phyloP scores from a whole-genome alignment of 169 alveolate genomes.

The Plasmodium knowlesi region DNA sequence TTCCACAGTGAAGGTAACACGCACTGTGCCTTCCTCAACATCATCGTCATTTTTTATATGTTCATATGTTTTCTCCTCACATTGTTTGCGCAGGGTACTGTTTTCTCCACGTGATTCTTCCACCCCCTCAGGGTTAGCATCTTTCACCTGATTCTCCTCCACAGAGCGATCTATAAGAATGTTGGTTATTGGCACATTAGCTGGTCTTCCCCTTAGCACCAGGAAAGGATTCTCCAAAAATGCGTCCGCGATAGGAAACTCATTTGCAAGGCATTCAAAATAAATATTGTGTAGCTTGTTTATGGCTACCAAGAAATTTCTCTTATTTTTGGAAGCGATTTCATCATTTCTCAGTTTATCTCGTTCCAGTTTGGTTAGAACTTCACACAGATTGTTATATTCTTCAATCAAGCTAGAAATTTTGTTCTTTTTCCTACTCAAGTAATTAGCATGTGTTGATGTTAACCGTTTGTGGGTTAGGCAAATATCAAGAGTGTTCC shows the following conservation, averaged over 20 bases:
- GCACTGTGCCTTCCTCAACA: neutral
- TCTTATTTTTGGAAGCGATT: constrained; percentile 21
- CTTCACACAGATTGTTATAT: constrained; percentile 35
- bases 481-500: neutral
- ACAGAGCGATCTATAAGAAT: neutral
- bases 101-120: neutral
- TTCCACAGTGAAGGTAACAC: constrained; percentile 2
- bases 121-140: neutral
- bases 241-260: neutral
- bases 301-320: constrained; percentile 18
- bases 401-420: neutral
- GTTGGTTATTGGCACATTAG: constrained; percentile 17
- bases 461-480: constrained; percentile 22
- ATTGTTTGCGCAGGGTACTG: neutral
- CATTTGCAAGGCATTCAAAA: constrained; percentile 7
- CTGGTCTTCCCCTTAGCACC: constrained; percentile 6
- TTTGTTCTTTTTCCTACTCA: constrained; percentile 27
- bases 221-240: constrained; percentile 43
- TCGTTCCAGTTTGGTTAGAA: constrained; percentile 30
- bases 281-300: constrained; percentile 41
- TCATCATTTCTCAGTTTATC: constrained; percentile 69
- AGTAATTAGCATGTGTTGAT: constrained; percentile 25
- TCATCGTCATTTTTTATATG: neutral
- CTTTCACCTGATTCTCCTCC: neutral
- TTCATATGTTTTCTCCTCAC: neutral